A percentile compares a stretch with the other conserved stretches of the same genome.
These are phyloP conservation scores for Pythium dissimile DNA, from an alignment of 352 stramenopile genomes.

Conservation along the genomic window DNA sequence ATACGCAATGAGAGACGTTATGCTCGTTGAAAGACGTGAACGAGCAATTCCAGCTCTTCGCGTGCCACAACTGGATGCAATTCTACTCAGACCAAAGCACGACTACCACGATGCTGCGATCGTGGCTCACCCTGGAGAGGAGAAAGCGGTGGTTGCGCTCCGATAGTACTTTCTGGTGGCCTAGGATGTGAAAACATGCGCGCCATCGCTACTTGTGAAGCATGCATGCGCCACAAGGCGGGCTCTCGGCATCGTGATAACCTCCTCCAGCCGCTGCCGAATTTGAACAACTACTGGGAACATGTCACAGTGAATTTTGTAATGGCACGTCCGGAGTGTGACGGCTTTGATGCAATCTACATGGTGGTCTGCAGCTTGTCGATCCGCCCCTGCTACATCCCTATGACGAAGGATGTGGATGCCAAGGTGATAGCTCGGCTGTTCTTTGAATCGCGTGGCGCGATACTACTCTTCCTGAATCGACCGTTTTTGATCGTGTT, in stretches of 20 bases:
- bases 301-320: slow-evolving; percentile 24
- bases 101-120: slow-evolving; percentile 8
- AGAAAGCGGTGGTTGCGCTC: slow-evolving; percentile 1
- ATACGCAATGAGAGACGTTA: background rate
- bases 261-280: slow-evolving; percentile 6
- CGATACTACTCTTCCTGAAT: slow-evolving; percentile 18
- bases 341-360: slow-evolving; percentile 16
- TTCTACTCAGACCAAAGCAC: background rate
- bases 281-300: slow-evolving; percentile 17
- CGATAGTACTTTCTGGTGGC: slow-evolving; percentile 17
- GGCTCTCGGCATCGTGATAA: slow-evolving; percentile 5
- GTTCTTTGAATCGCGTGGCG: slow-evolving; percentile 24
- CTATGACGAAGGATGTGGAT: slow-evolving; percentile 18
- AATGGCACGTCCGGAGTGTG: slow-evolving; percentile 5
- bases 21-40: background rate
- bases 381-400: slow-evolving; percentile 18
- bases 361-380: slow-evolving; percentile 14
- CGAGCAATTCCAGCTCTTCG: background rate
- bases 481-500: slow-evolving; percentile 6
- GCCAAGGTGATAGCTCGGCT: slow-evolving; percentile 7
- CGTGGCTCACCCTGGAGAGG: slow-evolving; percentile 5
- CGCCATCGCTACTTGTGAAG: slow-evolving; percentile 13
- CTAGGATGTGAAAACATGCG: slow-evolving; percentile 9
- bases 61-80: background rate
- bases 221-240: slow-evolving; percentile 16